Base-by-base conservation (phyloP, 2,329 filamentous ascomycete genomes). In the Aspergillus glaucus region DNA sequence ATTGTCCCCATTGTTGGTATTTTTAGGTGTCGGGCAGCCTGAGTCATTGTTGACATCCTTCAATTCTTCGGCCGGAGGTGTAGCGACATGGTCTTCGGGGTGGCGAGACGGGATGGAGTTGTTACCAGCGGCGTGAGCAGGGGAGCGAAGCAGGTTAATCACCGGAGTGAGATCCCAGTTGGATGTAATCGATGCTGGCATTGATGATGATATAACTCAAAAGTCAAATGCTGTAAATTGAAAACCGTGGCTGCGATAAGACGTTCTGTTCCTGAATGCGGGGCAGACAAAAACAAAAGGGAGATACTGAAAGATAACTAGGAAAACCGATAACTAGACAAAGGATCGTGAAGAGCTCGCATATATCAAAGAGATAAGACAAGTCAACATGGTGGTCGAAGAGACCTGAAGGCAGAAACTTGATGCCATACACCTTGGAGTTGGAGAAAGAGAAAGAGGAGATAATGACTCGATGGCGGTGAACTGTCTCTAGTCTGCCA, bases 121-220 rank as follows among this genome's bases (percentile, higher is more conserved):
- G 41, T 50, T 43, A 48, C 52, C 41, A 24, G 46, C 46, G 41
- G 50, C 42, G 22, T 54, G 52, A 7, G 58, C 58, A 17, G 68
- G 65, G 12, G 66, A 69, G 44, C 64, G 60, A 6, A 75, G 64
- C 43, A 76, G 66, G 52, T 69, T 64, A 53, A 73, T 68, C 53
- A 71, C 74, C 56, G 68, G 64, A 55, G 65, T 62, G 50, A 76
- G 71, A 61, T 75, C 73, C 74, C 74, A 76, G 47, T 63, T 61
- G 19, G 55, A 51, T 46, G 60, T 55, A 49, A 55, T 47, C 39
- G 60, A 54, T 43, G 50, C 45, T 49, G 58, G 58, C 69, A 68
- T 68, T 64, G 63, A 62, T 42, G 45, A 43, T 40, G 36, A 51
- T 39, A 15, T 26, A 28, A 14, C 36, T 14, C 36, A 15, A 49